Evolutionary conservation across 176 grass and related monocot species (phyloP).

Genomic region (Guadua angustifolia): DNA sequence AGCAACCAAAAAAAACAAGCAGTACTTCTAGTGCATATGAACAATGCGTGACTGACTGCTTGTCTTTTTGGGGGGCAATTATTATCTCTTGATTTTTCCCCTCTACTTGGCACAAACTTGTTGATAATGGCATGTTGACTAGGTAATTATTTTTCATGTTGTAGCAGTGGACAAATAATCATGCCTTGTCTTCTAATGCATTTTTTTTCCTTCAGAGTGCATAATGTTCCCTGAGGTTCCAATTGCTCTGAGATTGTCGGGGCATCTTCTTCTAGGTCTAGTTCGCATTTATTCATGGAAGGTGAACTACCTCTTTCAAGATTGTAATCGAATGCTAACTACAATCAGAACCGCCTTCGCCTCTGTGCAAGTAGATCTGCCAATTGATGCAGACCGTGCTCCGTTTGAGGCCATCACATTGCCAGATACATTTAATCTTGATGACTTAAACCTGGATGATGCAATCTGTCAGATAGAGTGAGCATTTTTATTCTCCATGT

Average conservation of each 20-base stretch:
- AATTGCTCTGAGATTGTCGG: constrained; percentile 85
- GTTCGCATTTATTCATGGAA: constrained; percentile 96
- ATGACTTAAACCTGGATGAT: constrained; percentile 71
- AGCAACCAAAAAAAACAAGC: too few relatives aligned
- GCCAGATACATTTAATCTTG: constrained; percentile 75
- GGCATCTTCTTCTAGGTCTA: constrained; percentile 87
- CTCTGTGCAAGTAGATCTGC: constrained; percentile 68
- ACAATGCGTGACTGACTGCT: too few relatives aligned
- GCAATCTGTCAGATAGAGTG: constrained; percentile 59
- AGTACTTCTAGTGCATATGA: too few relatives aligned
- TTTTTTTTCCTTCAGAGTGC: constrained; percentile 44
- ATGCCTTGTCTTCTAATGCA: neutral
- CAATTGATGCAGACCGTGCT: constrained; percentile 56
- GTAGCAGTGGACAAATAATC: neutral
- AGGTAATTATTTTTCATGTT: neutral
- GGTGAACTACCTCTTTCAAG: constrained; percentile 81
- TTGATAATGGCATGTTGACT: neutral
- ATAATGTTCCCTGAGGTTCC: constrained; percentile 88
- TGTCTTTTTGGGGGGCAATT: neutral
- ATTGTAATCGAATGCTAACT: constrained; percentile 76
- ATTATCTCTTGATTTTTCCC: neutral
- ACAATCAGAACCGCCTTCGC: constrained; percentile 63
- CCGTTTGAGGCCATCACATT: constrained; percentile 71
- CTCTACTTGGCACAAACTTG: neutral
- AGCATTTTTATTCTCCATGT: constrained; percentile 27